These are phyloP conservation scores for Puccinia hordei DNA, from an alignment of 1,284 basidiomycete genomes.

Conservation along the genomic window DNA sequence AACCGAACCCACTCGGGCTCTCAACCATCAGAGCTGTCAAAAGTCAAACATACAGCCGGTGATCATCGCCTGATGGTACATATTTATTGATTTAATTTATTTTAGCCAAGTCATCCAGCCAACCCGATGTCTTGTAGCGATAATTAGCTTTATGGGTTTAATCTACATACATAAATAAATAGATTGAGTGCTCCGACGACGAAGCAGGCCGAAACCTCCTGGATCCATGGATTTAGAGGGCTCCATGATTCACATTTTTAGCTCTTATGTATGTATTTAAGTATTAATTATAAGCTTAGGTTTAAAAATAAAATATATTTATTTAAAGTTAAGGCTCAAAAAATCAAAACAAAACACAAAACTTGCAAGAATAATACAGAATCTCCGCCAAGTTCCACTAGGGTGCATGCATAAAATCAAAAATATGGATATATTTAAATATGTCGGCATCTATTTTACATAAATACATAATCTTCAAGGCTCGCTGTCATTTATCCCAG, in stretches of 20 bases:
- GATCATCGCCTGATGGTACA: constrained; percentile 40
- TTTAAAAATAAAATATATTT: no score
- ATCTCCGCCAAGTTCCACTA: constrained; percentile 8
- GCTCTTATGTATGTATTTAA: no score
- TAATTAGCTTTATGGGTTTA: constrained; percentile 27
- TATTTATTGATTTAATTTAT: no score
- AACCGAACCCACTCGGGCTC: constrained; percentile 14
- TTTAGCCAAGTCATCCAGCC: constrained; percentile 22
- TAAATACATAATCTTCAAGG: constrained; percentile 22
- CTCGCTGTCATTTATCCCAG: constrained; percentile 2
- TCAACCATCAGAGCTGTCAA: constrained; percentile 19
- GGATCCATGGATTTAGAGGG: not conserved
- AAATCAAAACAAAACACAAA: not conserved
- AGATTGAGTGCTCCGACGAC: constrained; percentile 33
- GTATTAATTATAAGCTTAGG: no score
- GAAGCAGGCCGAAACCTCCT: constrained; percentile 11
- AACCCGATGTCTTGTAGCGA: constrained; percentile 19
- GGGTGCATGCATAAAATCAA: not conserved
- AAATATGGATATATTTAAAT: no score
- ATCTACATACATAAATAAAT: no score
- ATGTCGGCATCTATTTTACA: constrained; percentile 9
- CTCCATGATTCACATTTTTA: not conserved
- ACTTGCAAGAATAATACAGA: not conserved
- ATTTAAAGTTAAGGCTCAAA: no score
- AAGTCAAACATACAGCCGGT: constrained; percentile 31